Conservation (phyloP, 306 rosid species). For the Chamaecrista fasciculata region DNA sequence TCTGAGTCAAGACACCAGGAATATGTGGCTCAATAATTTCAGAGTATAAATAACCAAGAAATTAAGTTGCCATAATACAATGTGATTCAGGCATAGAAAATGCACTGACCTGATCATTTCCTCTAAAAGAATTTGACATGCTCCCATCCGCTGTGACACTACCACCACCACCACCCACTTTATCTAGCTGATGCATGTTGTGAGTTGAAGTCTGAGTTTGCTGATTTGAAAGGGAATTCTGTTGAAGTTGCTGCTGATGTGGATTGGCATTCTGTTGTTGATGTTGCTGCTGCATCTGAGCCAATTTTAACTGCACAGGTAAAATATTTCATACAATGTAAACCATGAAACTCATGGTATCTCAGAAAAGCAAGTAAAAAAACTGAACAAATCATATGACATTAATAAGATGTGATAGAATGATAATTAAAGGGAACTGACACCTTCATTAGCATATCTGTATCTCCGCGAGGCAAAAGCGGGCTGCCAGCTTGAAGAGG, state of each 20-base stretch:
- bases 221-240: constrained; percentile 80
- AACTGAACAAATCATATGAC: constrained; percentile 16
- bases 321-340: constrained; percentile 30
- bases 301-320: constrained; percentile 70
- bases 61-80: neutral
- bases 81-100: constrained; percentile 10
- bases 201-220: constrained; percentile 78
- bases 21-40: neutral
- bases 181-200: constrained; percentile 88
- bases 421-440: constrained; percentile 23
- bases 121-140: constrained; percentile 92
- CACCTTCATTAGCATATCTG: constrained; percentile 85
- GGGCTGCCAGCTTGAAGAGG: constrained; percentile 83
- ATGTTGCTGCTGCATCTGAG: constrained; percentile 79
- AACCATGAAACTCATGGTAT: constrained; percentile 16
- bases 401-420: constrained; percentile 21
- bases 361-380: neutral
- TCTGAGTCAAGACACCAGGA: neutral
- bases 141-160: constrained; percentile 81
- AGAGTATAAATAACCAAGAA: constrained; percentile 1
- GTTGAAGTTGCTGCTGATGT: constrained; percentile 82
- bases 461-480: constrained; percentile 74
- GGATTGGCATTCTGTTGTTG: constrained; percentile 61
- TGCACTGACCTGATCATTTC: constrained; percentile 93
- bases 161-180: constrained; percentile 80